These are phyloP conservation scores for Phaeodactylum tricornutum DNA, from an alignment of 108 stramenopile species.

Conservation along the genomic window DNA sequence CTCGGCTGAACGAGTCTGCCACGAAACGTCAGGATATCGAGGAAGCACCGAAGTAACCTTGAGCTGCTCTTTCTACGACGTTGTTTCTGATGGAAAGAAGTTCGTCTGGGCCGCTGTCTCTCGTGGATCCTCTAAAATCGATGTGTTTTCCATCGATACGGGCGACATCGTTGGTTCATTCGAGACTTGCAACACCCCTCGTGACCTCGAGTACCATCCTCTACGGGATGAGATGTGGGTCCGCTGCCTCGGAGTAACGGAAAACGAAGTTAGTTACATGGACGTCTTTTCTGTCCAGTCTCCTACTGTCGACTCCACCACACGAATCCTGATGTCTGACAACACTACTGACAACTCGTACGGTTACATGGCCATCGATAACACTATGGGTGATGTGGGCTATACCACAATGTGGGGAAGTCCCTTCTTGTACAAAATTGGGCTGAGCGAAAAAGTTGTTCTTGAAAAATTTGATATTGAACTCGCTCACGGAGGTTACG, in stretches of 20 bases:
- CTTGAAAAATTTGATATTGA: conserved; percentile 5
- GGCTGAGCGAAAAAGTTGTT: conserved; percentile 5
- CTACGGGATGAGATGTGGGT: conserved; percentile 23
- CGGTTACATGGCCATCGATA: conserved; percentile 9
- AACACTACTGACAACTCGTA: neutral
- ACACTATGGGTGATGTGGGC: conserved; percentile 12
- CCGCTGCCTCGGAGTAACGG: conserved; percentile 8
- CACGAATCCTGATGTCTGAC: neutral
- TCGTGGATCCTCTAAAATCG: conserved; percentile 6
- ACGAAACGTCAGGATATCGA: no score
- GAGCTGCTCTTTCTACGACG: conserved; percentile 15
- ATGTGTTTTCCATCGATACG: conserved; percentile 14
- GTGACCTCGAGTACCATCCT: conserved; percentile 17
- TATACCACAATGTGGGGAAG: conserved; percentile 3
- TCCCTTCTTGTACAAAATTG: conserved; percentile 7
- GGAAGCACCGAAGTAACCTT: no score
- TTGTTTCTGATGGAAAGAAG: conserved; percentile 16
- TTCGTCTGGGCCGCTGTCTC: conserved; percentile 8
- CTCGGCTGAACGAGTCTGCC: no score
- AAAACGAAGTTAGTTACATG: conserved; percentile 4
- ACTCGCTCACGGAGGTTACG: neutral
- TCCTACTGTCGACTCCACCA: no score
- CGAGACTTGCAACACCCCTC: conserved; percentile 10
- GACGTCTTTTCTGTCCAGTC: conserved; percentile 16
- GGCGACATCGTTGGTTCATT: conserved; percentile 11